A percentile compares a stretch with the other conserved stretches of the same genome.
phyloP scores from a whole-genome alignment of 2,329 filamentous ascomycete species.

The Capronia coronata region DNA sequence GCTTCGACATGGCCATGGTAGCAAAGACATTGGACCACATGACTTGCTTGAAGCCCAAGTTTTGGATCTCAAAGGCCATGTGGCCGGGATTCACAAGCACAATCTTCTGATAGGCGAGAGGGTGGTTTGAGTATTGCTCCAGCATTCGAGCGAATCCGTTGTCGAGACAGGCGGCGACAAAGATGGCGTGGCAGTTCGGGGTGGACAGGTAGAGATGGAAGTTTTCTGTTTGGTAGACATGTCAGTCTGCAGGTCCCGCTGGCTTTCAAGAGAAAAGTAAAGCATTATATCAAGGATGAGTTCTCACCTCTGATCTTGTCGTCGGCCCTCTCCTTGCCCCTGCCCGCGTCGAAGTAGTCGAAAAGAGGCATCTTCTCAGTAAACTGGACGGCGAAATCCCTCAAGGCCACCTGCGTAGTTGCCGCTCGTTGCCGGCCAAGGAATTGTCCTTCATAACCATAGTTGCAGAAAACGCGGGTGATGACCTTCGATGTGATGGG shows the following conservation, averaged over 20 bases:
- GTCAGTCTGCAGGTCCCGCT: no score
- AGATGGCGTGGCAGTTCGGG: slow-evolving; percentile 25
- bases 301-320: slow-evolving; percentile 27
- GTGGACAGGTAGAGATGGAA: slow-evolving; percentile 25
- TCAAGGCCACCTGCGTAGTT: neutral
- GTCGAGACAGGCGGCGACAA: slow-evolving; percentile 25
- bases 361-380: slow-evolving; percentile 25
- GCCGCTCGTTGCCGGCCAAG: slow-evolving; percentile 2
- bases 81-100: slow-evolving; percentile 24
- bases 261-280: no score
- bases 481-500: slow-evolving; percentile 19
- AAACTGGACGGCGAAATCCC: slow-evolving; percentile 22
- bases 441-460: slow-evolving; percentile 1
- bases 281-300: no score
- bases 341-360: slow-evolving; percentile 25
- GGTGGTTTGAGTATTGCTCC: slow-evolving; percentile 24
- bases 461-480: slow-evolving; percentile 24
- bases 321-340: slow-evolving; percentile 27
- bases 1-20: neutral
- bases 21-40: slow-evolving; percentile 17
- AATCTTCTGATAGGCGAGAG: slow-evolving; percentile 19
- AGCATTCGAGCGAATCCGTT: slow-evolving; percentile 27
- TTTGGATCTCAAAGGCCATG: slow-evolving; percentile 16
- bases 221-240: slow-evolving; percentile 16
- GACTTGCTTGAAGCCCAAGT: slow-evolving; percentile 4